Base-by-base conservation (phyloP, 305 asterid species). In the Fraxinus floribunda region DNA sequence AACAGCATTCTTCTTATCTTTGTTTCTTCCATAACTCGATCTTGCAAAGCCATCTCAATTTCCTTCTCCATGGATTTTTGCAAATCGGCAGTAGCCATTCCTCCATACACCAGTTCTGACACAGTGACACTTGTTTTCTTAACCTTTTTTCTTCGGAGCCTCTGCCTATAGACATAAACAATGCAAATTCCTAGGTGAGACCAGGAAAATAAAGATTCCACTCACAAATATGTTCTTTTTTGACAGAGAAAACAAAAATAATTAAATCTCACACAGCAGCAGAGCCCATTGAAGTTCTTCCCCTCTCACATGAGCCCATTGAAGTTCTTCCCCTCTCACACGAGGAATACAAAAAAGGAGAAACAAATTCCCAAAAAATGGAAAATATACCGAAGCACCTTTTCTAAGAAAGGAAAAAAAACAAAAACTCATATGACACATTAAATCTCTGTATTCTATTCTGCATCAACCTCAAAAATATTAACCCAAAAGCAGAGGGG, bases 1-100 rank as follows among this genome's bases (percentile, higher is more conserved):
- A 95, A 29, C 99, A 34, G 97, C 99, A 81, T 94, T 94, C 93
- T 94, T 95, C 79, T 92, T 92, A 87, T 95, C 97, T 83, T 95
- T 9, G 99, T 44, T 44, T 44, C n/a, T 44, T 44, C n/a, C 55
- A 46, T 46, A 46, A 13, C 57, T 3, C 57, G 18, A 46, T 13
- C 57, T 46, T 46, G n/a, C n/a, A 46, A 46, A 46, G 18, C 57
- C 18, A 46, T 13, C 57, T 46, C 97, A 75, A 87, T 93, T 82
- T 95, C 99, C 85, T 93, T 92, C 84, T 95, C 98, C 71, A 89
- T 88, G 2, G 97, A 95, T 78, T 93, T 95, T 82, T 92, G 97
- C 81, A 95, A 86, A 82, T 94, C 98, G 16, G 81, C 79, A 78
- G 90, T 83, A 10, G 89, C 83, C 88, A 95, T 86, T 71, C 92